Base-by-base conservation (phyloP, 2,329 filamentous ascomycete genomes). In the Shiraia bambusicola region DNA sequence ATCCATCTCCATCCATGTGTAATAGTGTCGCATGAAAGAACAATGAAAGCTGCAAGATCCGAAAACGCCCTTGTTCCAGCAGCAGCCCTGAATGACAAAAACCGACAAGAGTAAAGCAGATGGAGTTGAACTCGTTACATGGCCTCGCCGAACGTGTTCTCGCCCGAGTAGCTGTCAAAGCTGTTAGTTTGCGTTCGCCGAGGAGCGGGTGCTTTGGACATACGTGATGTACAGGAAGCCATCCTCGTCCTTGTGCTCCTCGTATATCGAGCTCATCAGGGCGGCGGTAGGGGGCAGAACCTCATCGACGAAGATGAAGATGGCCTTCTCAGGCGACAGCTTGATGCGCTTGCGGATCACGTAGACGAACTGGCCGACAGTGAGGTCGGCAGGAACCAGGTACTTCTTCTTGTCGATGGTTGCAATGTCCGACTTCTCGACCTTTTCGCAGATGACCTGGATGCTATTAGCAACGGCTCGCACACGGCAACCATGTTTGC, bases 321-420 rank as follows among this genome's bases (percentile, higher is more conserved):
- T 98, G 70, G 93, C 93, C 82, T 98, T 98, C 79, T 98, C 93
- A 24, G 93, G 93, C 40, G 90, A 95, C 59, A 98, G 82, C 88
- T 98, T 98, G 78, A 98, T 98, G 68, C 93, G 87, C 83, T 98
- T 98, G 72, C 93, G 90, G 76, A 98, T 98, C 55, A 98, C 93
- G 75, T 98, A 98, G 76, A 98, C 93, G 70, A 98, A 96, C 84
- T 98, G 93, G 64, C 93, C 93, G 52, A 98, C 93, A 51, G 93
- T 98, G 68, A 98, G 83, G 69, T 98, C 93, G 60, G 93, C 90
- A 11, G 93, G 93, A 19, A 98, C 93, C 34, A 98, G 82, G 69
- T 98, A 98, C 79, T 98, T 98, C 84, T 98, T 98, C 86, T 98
- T 98, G 77, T 98, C 93, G 80, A 98, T 98, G 58, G 93, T 97